phyloP scores from a whole-genome alignment of 805 yeast species.

The Wickerhamiella sergipiensis region DNA sequence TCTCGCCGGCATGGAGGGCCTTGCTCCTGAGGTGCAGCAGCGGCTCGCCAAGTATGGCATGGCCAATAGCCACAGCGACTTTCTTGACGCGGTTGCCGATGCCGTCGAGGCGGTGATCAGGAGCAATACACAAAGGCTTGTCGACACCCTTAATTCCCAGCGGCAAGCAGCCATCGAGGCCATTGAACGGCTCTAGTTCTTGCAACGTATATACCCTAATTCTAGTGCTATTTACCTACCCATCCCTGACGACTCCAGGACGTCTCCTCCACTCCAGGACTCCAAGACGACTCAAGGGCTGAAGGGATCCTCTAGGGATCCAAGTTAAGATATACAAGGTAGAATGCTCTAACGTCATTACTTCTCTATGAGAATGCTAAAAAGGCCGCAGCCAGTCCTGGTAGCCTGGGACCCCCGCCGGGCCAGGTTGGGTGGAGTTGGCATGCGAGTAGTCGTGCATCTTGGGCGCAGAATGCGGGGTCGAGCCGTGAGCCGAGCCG shows the following conservation, averaged over 20 bases:
- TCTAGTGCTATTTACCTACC: too few relatives aligned
- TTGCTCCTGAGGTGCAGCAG: neutral
- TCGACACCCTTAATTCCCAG: neutral
- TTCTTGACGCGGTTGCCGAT: neutral
- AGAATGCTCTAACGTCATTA: neutral
- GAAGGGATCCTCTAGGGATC: too few relatives aligned
- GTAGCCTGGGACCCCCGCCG: neutral
- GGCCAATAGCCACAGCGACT: too few relatives aligned
- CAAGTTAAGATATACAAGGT: too few relatives aligned
- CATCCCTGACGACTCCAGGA: too few relatives aligned
- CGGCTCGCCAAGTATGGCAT: neutral
- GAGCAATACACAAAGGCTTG: neutral
- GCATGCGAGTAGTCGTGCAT: neutral
- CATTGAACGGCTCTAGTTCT: neutral
- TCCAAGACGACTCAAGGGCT: too few relatives aligned
- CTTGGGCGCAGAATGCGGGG: neutral
- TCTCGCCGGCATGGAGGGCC: neutral
- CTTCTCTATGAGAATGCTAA: constrained; percentile 1
- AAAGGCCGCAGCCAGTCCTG: constrained; percentile 10
- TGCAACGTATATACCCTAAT: too few relatives aligned
- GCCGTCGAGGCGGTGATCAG: neutral
- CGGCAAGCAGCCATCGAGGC: neutral
- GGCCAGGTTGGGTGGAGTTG: neutral
- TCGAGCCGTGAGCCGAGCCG: too few relatives aligned
- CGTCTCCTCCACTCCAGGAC: too few relatives aligned